Base-by-base conservation (phyloP, 148 eudicot genomes). In the Rhododendron mucronatum region DNA sequence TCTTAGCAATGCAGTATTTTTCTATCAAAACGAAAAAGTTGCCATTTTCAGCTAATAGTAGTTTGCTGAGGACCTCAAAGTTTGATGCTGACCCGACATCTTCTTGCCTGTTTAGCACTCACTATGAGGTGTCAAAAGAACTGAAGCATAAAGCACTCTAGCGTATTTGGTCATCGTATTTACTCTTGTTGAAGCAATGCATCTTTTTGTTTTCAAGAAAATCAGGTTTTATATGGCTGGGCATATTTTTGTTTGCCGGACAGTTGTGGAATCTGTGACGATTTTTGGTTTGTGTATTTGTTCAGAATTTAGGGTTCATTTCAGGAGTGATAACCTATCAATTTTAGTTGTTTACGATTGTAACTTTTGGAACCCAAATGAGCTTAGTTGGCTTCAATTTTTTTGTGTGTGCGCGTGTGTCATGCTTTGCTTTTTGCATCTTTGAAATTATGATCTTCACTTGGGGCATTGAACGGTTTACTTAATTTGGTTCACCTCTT, bases 141-240 rank as follows among this genome's bases (percentile, higher is more conserved):
- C 21, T 71, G 50, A n/a, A 80, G n/a, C 33, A 67, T 21, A 55
- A 33, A 37, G 41, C 37, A 15, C 37, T 12, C 76, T 18, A 45
- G 79, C 11, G 48, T 16, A 85, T 80, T 77, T n/a, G 50, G 39
- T 14, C 67, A 80, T 80, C 50, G 33, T n/a, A 37, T 69, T 67
- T 13, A 67, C 48, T 51, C 26, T 7, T 48, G 85, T 47, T 67
- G 80, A 73, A 47, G 48, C 16, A 20, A 41, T 37, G 16, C 39
- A 69, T 30, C 30, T 81, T 81, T 81, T 55, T 73, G 57, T 57
- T 83, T 83, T 23, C 51, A 57, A 51, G 51, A 71, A 84, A 18
- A 50, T 28, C 65, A 84, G 26, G 3, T 73, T 20, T 44, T 50
- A 47, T 16, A 84, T 45, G 57, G 26, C 48, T 73, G 28, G 48